These are phyloP conservation scores for Ambrosia artemisiifolia DNA, from an alignment of 129 eudicot genomes.

Conservation along the genomic window DNA sequence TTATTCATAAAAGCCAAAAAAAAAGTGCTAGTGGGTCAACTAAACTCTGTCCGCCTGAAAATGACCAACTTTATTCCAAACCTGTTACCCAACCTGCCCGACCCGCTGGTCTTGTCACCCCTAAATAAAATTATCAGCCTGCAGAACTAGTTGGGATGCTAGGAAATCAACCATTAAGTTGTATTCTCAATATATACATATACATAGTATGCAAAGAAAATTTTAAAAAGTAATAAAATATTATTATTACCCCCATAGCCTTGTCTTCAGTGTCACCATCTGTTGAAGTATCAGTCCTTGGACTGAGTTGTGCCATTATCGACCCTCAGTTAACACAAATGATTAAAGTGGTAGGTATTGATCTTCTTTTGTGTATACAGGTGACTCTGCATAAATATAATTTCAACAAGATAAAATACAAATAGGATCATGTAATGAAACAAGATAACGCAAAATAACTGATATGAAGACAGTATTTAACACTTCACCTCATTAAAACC, in stretches of 20 bases:
- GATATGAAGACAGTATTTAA: background rate
- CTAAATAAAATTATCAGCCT: background rate
- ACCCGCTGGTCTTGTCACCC: background rate
- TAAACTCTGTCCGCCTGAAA: background rate
- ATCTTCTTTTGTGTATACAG: conserved; percentile 17
- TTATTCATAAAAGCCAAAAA: background rate
- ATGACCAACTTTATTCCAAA: background rate
- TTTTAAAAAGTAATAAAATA: conserved; percentile 5
- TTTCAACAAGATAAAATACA: background rate
- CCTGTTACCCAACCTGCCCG: background rate
- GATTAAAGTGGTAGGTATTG: background rate
- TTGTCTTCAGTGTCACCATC: conserved; percentile 69
- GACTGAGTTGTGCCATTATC: conserved; percentile 65
- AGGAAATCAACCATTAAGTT: background rate
- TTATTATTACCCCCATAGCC: conserved; percentile 39
- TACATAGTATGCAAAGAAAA: background rate
- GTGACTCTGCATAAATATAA: conserved; percentile 33
- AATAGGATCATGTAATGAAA: conserved; percentile 8
- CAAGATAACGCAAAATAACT: background rate
- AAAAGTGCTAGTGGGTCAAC: background rate
- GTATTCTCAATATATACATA: background rate
- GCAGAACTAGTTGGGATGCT: background rate
- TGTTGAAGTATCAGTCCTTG: conserved; percentile 65
- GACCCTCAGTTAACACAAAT: conserved; percentile 28
- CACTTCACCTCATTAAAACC: conserved; percentile 33